Base-by-base conservation (phyloP, 352 stramenopile species). In the Phytophthora pisi region DNA sequence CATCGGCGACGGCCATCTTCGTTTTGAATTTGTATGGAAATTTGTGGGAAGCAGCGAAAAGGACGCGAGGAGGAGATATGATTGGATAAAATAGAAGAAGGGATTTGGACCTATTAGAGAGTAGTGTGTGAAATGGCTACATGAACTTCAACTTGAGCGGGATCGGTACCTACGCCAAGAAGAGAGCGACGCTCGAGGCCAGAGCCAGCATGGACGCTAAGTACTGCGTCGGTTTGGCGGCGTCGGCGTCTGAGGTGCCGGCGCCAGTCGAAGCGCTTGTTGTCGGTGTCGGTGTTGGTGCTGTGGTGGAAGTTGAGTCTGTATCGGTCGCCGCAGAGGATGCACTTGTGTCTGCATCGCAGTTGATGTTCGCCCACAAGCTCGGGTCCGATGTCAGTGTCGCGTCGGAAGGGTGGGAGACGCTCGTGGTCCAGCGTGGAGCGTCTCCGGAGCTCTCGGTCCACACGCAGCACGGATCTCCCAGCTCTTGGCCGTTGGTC, bases 1-100 rank as follows among this genome's bases (percentile, higher is more conserved):
- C 13, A 0, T 20, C 11, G 7, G 13, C 50, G 18, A 64, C 46
- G 2, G 58, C 53, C 68, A 75, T 46, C 13, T 74, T 53, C 1
- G 8, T 23, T 16, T 56, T 46, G 24, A 43, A 28, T 60, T 34
- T 72, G 23, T 54, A 61, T 57, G 34, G 23, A 23, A 54, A 15
- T 46, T 49, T 66, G 42, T 58, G 46, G 11, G 43, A 23, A 18
- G 31, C 20, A 26, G 45, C 34, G 26, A 64, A 59, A n/a, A 58
- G 53, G 28, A 34, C 28, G 23, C 28, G 31, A 15, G n/a, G 61
- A 68, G 58, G 57, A 46, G 54, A 51, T 57, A 16, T 26, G 36
- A 66, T 49, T 9, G 11, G 9, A 13, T 53, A 5, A 34, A 9
- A 15, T 6, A 34, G 4, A 3, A 15, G 20, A 3, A 20, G 18